Evolutionary conservation across 768 basidiomycete species (phyloP), one percentile per base, ranked within the genome.

Genomic region (Royoungia palumana): DNA sequence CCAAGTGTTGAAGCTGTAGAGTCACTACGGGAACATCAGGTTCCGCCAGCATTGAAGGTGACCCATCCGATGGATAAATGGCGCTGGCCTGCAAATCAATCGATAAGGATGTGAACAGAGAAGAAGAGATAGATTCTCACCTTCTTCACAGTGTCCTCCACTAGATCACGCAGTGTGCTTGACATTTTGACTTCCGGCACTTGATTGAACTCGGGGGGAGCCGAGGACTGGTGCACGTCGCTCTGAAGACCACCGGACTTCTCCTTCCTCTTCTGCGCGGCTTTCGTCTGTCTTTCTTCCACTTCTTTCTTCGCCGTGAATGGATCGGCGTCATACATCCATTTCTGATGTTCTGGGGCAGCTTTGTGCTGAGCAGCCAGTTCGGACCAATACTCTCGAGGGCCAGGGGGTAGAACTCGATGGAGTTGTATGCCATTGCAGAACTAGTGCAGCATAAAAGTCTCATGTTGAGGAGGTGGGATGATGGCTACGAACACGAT

Each of bases 251-350:
- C 39, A 44, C 38, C 11, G 47, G 35, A 21, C 44, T 49, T 60
- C 62, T 65, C 63, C 61, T 75, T 65, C 60, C 72, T 71, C 69
- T 70, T 78, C 64, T 76, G 69, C 17, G 75, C 65, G 25, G 76
- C 73, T 51, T 80, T 82, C 22, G 67, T 74, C 62, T 89, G 88
- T 30, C 87, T 74, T 37, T 80, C 77, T 13, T 82, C 77, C 2
- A 90, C 86, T 47, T 76, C 73, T 54, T 80, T 80, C 49, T 75
- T 76, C 6, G 89, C 89, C 16, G 78, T 76, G 59, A 94, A 95
- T 2, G 92, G 93, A 72, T 95, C 91, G 6, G 83, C 72, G n/a
- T 81, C 77, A 58, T 88, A 95, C 80, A 90, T 87, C 92, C 92
- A 94, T 43, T 76, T 78, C 62, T 81, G 76, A 63, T 92, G 87